Evolutionary conservation across 2,329 filamentous ascomycete genomes (phyloP), one percentile per base, ranked within the genome.

Genomic region (Sporothrix brunneoviolacea): DNA sequence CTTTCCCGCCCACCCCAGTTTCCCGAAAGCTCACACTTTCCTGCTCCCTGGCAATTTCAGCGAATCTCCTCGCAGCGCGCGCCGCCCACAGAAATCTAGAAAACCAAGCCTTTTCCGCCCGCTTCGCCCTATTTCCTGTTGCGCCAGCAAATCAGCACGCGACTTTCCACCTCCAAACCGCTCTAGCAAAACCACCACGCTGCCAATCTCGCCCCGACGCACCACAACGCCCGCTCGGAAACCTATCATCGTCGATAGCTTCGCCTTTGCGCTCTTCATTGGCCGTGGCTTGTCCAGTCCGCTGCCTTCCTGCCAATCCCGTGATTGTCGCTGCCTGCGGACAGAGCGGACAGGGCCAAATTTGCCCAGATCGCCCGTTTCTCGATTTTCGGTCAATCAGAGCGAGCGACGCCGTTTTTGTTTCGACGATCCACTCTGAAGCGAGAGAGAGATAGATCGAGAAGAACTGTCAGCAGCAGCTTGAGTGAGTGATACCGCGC

Each of bases 211-310:
- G 16, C 9, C 27, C 32, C 32, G 32, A 18, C 10, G n/a, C 21
- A 10, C 43, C 21, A 28, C 16, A 22, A 36, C 61, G 57, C 62
- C 59, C 59, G 59, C 60, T 58, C 48, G 59, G 60, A 71, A 62
- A 70, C 75, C 76, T 79, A 77, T 79, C 74, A 77, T 63, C 65
- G 65, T 69, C 67, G 61, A 62, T 61, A 73, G 61, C 67, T 59
- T 66, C 63, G 54, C 55, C 60, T 58, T 73, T 64, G 63, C 57
- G 59, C 48, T 65, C 65, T 65, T 61, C 61, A 79, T 79, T 79
- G 76, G 75, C 60, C 64, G 57, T 62, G 53, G 53, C 52, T 15
- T 39, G 7, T 24, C 18, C 4, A 8, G 3, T 40, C 38, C 7
- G 13, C 38, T n/a, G 22, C 16, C 3, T 30, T 33, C 8, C 27